Evolutionary conservation across 2,329 filamentous ascomycete genomes (phyloP).

Genomic region (Teratosphaeria pseudoeucalypti): DNA sequence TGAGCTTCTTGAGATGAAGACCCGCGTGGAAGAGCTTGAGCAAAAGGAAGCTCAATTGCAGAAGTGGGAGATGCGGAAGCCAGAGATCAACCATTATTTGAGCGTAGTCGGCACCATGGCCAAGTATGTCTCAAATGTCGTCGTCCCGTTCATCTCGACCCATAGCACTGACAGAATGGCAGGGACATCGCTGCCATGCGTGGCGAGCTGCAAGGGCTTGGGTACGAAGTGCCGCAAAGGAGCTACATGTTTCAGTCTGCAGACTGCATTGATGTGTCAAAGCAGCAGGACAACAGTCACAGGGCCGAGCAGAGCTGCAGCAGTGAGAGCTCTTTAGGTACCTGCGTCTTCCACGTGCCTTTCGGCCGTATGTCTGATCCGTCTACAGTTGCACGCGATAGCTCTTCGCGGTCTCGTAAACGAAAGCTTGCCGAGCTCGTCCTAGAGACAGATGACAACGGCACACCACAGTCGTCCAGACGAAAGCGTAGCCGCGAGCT

Average conservation of each 20-base stretch:
- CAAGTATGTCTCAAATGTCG: slow-evolving; percentile 14
- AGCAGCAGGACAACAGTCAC: neutral
- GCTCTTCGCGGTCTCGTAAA: slow-evolving; percentile 21
- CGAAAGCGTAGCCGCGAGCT: slow-evolving; percentile 19
- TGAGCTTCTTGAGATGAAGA: slow-evolving; percentile 11
- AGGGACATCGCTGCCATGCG: slow-evolving; percentile 24
- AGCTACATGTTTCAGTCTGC: slow-evolving; percentile 11
- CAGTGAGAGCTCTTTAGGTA: neutral
- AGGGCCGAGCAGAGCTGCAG: neutral
- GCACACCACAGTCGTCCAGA: neutral
- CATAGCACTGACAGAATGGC: slow-evolving; percentile 5
- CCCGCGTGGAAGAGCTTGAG: slow-evolving; percentile 12
- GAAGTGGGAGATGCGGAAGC: slow-evolving; percentile 24
- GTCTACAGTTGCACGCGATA: slow-evolving; percentile 7
- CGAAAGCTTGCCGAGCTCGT: slow-evolving; percentile 20
- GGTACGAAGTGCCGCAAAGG: slow-evolving; percentile 18
- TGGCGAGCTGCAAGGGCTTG: slow-evolving; percentile 17
- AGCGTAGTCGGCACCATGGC: slow-evolving; percentile 24
- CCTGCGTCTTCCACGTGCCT: neutral
- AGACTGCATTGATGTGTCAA: neutral
- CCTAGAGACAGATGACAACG: neutral
- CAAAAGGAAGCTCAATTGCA: slow-evolving; percentile 17
- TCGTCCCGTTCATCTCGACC: neutral
- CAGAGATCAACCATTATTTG: slow-evolving; percentile 27
- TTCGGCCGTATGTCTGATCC: neutral